Base-by-base conservation (phyloP, 768 basidiomycete genomes). In the Russula foetens region DNA sequence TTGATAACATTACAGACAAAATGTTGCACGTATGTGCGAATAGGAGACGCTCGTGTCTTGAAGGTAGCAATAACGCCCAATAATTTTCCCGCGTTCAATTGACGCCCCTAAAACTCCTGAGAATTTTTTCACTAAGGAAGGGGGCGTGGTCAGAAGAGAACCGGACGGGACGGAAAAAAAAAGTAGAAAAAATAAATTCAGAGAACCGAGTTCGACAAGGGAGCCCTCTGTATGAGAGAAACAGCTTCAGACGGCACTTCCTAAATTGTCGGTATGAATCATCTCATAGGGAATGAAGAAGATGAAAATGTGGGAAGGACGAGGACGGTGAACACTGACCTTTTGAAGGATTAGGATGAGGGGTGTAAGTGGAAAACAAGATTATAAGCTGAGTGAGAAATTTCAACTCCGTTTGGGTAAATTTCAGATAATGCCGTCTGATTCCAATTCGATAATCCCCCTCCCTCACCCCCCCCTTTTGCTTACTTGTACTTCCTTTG, bases 181-280 rank as follows among this genome's bases (percentile, higher is more conserved):
- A 62, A 26, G 50, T 23, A 6, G 17, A 49, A 29, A 52, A 50
- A 31, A 49, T 33, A 29, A 26, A 4, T 15, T 64, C 63, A 64
- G 63, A 63, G 63, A 64, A 64, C 63, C 63, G 63, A 64, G 63
- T 46, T 64, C 63, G 61, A 64, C 63, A 58, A 26, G 28, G 50
- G 48, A 38, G 6, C 24, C 54, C 17, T 35, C 53, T 38, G 23
- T 12, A 38, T 38, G 53, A 53, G 41, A 55, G 15, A 28, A 44
- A 19, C 1, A 58, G 17, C 17, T 64, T 64, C 63, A 45, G 63
- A 64, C 63, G 64, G 64, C 64, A 65, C 64, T 65, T 65, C 64
- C 64, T 65, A 65, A 65, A 59, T 53, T 59, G 56, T 64, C 63
- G 63, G 63, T 47, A 53, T 39, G 50, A n/a, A 62, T 64, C 63